phyloP scores from a whole-genome alignment of 1,284 basidiomycete genomes.

The Trichosporon coremiiforme region DNA sequence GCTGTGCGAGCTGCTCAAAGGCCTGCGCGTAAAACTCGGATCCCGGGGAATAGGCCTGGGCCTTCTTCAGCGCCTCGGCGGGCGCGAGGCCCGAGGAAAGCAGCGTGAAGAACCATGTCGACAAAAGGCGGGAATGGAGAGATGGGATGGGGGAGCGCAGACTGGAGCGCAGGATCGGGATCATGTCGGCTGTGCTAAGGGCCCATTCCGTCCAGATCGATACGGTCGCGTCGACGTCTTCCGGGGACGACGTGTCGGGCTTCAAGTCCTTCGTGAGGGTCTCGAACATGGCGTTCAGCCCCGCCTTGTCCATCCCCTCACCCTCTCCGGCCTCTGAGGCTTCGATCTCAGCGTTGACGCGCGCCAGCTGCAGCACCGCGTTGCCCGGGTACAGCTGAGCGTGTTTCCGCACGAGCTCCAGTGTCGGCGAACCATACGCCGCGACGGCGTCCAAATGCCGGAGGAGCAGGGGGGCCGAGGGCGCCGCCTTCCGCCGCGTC shows the following conservation, averaged over 20 bases:
- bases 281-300: conserved; percentile 34
- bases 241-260: conserved; percentile 18
- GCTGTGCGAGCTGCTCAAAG: conserved; percentile 31
- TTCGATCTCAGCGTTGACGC: conserved; percentile 34
- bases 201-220: conserved; percentile 41
- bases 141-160: conserved; percentile 33
- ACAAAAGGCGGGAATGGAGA: conserved; percentile 37
- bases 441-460: conserved; percentile 41
- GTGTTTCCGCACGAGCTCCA: conserved; percentile 34
- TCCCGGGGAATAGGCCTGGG: conserved; percentile 34
- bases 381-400: conserved; percentile 40
- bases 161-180: conserved; percentile 33
- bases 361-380: conserved; percentile 38
- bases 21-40: conserved; percentile 35
- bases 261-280: conserved; percentile 32
- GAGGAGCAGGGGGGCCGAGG: conserved; percentile 44
- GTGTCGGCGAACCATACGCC: conserved; percentile 21
- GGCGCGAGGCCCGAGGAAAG: conserved; percentile 19
- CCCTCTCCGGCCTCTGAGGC: not conserved
- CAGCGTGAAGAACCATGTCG: conserved; percentile 29
- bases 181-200: conserved; percentile 27
- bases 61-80: conserved; percentile 22
- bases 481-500: conserved; percentile 41
- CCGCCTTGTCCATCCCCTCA: not conserved
- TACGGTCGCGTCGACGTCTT: conserved; percentile 30